Percentiles rank a stretch among this genome's conserved stretches.
phyloP scores from a whole-genome alignment of 441 rosid species.

The Syzygium syzygioides region DNA sequence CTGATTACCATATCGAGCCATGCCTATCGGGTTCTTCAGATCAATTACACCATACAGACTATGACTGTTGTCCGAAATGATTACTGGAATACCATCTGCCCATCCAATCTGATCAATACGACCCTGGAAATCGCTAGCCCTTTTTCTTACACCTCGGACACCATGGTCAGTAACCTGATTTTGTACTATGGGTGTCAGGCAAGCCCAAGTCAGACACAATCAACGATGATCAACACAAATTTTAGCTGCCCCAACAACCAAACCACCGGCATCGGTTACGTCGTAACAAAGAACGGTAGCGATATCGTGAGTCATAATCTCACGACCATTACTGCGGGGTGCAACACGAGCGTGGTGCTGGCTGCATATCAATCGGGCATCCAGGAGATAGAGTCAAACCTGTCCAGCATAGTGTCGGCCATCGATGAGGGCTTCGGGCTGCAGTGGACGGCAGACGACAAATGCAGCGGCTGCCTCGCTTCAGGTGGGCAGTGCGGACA shows the following conservation, averaged over 20 bases:
- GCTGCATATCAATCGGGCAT: not conserved
- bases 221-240: not conserved
- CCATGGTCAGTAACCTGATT: not conserved
- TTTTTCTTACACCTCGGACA: not conserved
- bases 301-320: not conserved
- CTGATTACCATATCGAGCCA: not conserved
- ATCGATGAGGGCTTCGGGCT: conserved; percentile 33
- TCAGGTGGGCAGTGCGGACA: conserved; percentile 40
- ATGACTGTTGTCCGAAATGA: conserved; percentile 20
- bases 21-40: not conserved
- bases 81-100: conserved; percentile 16
- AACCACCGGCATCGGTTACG: not conserved
- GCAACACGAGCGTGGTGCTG: conserved; percentile 7
- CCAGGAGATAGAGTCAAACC: rapidly evolving
- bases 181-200: conserved; percentile 12
- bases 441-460: conserved; percentile 1
- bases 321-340: rapidly evolving
- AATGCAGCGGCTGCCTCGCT: not conserved
- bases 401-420: not conserved
- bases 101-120: not conserved
- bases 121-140: not conserved
- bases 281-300: not conserved
- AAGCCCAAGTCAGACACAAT: rapidly evolving
- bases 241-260: not conserved
- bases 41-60: not conserved